A percentile compares a stretch with the other conserved stretches of the same genome.
Evolutionary conservation across 1,284 basidiomycete genomes (phyloP).

Genomic region (Schizophyllum commune): DNA sequence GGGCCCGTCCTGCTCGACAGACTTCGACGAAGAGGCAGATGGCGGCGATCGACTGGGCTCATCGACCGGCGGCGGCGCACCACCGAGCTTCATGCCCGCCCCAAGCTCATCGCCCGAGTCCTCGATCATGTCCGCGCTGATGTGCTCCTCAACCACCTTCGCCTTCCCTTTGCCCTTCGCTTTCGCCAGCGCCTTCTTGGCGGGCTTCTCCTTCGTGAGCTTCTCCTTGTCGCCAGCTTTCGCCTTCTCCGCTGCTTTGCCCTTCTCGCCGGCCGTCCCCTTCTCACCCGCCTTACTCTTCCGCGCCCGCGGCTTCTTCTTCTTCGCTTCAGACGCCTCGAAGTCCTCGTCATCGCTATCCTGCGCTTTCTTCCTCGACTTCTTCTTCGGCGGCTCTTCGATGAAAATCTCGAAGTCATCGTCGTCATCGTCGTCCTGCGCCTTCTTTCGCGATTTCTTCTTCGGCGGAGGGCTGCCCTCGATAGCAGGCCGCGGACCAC

Average conservation of each 20-base stretch:
- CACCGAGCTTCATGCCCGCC: not conserved
- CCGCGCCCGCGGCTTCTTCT: not conserved
- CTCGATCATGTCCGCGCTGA: not conserved
- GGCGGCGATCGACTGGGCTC: not conserved
- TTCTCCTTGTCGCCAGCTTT: slow-evolving; percentile 8
- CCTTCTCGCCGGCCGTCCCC: slow-evolving; percentile 1
- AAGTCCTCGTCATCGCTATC: not conserved
- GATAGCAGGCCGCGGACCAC: too few relatives aligned
- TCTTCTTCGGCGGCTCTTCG: not conserved
- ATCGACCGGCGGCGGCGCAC: too few relatives aligned
- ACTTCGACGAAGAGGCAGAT: not conserved
- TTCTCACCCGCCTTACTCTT: slow-evolving; percentile 1
- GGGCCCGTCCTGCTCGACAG: slow-evolving; percentile 15
- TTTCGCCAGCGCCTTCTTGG: slow-evolving; percentile 1
- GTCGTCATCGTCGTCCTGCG: not conserved
- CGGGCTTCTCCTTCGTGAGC: slow-evolving; percentile 4
- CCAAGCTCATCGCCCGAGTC: not conserved
- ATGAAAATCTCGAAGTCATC: not conserved
- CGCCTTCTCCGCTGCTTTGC: slow-evolving; percentile 1
- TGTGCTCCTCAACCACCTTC: not conserved
- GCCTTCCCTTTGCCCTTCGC: slow-evolving; percentile 11
- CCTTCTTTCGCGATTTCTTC: too few relatives aligned
- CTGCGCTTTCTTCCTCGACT: not conserved
- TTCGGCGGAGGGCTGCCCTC: too few relatives aligned
- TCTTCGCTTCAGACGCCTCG: not conserved